Conservation (phyloP, 805 yeast genomes). For the Cyberlindnera samutprakarnensis region DNA sequence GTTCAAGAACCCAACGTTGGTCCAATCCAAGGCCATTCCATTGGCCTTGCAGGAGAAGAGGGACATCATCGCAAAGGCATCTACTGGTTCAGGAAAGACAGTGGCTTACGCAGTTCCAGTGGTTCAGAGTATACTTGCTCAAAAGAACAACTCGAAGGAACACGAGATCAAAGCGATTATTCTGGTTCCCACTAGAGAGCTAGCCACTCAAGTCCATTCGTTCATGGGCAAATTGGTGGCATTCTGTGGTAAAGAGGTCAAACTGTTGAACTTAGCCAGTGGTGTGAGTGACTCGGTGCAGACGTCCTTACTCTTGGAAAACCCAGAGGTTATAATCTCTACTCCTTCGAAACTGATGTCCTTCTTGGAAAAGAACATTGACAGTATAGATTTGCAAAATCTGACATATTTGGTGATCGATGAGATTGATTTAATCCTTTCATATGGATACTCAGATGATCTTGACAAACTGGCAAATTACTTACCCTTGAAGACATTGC, state of each 20-base stretch:
- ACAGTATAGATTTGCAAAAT: conserved; percentile 42
- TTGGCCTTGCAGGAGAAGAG: conserved; percentile 83
- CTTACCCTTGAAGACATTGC: conserved; percentile 69
- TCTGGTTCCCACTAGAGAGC: conserved; percentile 89
- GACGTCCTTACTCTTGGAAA: conserved; percentile 57
- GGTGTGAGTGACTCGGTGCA: conserved; percentile 67
- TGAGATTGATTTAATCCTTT: conserved; percentile 86
- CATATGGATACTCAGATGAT: conserved; percentile 90
- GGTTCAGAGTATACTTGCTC: conserved; percentile 60
- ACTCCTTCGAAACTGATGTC: conserved; percentile 77
- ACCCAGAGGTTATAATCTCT: conserved; percentile 76
- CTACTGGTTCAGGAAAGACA: conserved; percentile 95
- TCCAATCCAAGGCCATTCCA: conserved; percentile 89
- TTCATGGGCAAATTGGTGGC: conserved; percentile 62
- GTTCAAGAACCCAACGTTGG: conserved; percentile 78
- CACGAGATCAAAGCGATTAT: conserved; percentile 38
- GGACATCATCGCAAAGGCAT: conserved; percentile 89
- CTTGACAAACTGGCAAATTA: conserved; percentile 37
- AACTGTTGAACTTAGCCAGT: conserved; percentile 51
- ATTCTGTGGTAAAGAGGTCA: conserved; percentile 63
- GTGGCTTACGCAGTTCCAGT: conserved; percentile 87
- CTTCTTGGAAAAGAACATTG: conserved; percentile 40
- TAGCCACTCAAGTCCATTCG: conserved; percentile 75
- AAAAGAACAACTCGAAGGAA: conserved; percentile 20
- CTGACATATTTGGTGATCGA: conserved; percentile 78